Evolutionary conservation across 352 stramenopile species (phyloP).

Genomic region (Phytophthora capsici): DNA sequence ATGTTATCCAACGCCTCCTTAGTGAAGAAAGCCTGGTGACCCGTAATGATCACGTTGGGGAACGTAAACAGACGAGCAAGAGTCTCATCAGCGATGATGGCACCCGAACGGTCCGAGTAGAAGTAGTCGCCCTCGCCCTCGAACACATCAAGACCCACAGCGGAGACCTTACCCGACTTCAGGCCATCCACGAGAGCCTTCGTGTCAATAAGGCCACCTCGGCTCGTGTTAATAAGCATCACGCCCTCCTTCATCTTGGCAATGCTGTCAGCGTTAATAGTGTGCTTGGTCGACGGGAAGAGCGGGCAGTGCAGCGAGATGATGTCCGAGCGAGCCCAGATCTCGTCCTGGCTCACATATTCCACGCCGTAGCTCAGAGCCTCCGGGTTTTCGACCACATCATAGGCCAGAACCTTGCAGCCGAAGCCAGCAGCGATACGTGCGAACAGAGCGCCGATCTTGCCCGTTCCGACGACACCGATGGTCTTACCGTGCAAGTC

Average conservation of each 20-base stretch:
- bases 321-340: constrained; percentile 79
- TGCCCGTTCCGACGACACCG: constrained; percentile 67
- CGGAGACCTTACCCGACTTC: constrained; percentile 77
- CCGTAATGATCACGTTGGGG: constrained; percentile 83
- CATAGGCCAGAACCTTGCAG: constrained; percentile 71
- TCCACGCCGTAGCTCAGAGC: constrained; percentile 36
- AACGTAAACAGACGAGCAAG: constrained; percentile 85
- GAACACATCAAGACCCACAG: constrained; percentile 91
- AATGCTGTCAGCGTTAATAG: constrained; percentile 84
- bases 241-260: constrained; percentile 89
- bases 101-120: constrained; percentile 76
- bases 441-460: constrained; percentile 53
- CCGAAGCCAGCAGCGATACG: constrained; percentile 49
- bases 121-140: constrained; percentile 81
- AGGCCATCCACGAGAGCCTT: constrained; percentile 80
- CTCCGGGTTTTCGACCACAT: constrained; percentile 65
- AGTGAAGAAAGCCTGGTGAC: constrained; percentile 84
- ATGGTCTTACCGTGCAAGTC: constrained; percentile 81
- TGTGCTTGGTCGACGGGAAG: constrained; percentile 82
- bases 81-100: constrained; percentile 70
- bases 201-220: constrained; percentile 88
- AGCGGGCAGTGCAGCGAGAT: constrained; percentile 91
- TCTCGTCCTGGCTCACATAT: constrained; percentile 63
- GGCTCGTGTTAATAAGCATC: constrained; percentile 92
- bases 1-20: constrained; percentile 81